phyloP scores from a whole-genome alignment of 257 asterid genomes.

The Solanum lignicaule region DNA sequence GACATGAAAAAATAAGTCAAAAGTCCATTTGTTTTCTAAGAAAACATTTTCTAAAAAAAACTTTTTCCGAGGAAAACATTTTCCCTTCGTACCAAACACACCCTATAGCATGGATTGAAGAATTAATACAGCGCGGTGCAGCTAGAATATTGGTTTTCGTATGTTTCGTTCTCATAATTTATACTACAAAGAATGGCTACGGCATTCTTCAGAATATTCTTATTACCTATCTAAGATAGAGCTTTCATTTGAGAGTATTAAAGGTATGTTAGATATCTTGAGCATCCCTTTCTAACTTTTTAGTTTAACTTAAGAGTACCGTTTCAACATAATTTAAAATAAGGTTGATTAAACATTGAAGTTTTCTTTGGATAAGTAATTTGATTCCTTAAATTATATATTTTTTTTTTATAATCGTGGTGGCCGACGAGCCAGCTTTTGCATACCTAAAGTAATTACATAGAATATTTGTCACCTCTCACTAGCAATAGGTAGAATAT shows the following conservation, averaged over 20 bases:
- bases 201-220: background rate
- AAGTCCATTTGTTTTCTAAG: background rate
- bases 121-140: background rate
- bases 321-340: background rate
- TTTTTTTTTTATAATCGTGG: background rate
- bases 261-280: background rate
- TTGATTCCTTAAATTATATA: background rate
- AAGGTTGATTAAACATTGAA: background rate
- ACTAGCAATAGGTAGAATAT: background rate
- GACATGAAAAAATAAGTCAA: background rate
- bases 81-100: background rate
- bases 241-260: background rate
- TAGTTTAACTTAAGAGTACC: background rate
- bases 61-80: too few relatives aligned
- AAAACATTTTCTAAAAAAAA: too few relatives aligned
- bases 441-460: background rate
- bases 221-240: background rate
- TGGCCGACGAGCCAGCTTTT: background rate
- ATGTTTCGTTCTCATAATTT: background rate
- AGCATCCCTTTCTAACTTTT: background rate
- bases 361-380: background rate
- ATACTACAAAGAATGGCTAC: background rate
- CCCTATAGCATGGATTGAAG: background rate
- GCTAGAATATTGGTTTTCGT: background rate
- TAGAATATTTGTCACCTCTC: background rate